Evolutionary conservation across 1,284 basidiomycete genomes (phyloP).

Genomic region (Pyrrhoderma noxium): DNA sequence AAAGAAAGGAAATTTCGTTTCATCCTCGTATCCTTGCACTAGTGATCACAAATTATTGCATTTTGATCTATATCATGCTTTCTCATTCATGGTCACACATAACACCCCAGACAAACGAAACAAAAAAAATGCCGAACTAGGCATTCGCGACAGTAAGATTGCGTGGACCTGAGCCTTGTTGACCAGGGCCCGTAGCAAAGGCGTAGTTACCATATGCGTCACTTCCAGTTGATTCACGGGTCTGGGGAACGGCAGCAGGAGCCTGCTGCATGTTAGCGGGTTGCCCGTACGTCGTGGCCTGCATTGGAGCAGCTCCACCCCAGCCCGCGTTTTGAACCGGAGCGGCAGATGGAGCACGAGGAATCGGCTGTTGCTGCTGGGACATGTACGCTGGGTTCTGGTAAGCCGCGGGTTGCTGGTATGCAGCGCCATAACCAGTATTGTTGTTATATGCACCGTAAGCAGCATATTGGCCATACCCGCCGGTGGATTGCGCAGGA

Average conservation of each 20-base stretch:
- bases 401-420: neutral
- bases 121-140: neutral
- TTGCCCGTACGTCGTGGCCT: neutral
- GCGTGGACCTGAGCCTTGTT: conserved; percentile 7
- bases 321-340: no score
- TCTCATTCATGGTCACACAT: neutral
- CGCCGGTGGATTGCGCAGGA: neutral
- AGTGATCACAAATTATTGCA: neutral
- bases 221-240: conserved; percentile 1
- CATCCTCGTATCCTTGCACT: no score
- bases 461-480: neutral
- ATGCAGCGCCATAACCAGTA: neutral
- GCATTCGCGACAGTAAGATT: conserved; percentile 11
- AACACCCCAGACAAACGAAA: neutral
- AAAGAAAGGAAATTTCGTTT: no score
- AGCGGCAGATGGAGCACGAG: neutral
- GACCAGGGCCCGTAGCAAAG: conserved; percentile 14
- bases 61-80: neutral
- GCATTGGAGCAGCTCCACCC: neutral
- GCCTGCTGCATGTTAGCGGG: neutral
- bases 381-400: neutral
- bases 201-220: conserved; percentile 16
- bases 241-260: neutral
- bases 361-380: conserved; percentile 1
- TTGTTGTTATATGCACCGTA: neutral